These are phyloP conservation scores for Bryum argenteum DNA, from an alignment of 225 moss, liverwort and hornwort genomes.

Conservation along the genomic window DNA sequence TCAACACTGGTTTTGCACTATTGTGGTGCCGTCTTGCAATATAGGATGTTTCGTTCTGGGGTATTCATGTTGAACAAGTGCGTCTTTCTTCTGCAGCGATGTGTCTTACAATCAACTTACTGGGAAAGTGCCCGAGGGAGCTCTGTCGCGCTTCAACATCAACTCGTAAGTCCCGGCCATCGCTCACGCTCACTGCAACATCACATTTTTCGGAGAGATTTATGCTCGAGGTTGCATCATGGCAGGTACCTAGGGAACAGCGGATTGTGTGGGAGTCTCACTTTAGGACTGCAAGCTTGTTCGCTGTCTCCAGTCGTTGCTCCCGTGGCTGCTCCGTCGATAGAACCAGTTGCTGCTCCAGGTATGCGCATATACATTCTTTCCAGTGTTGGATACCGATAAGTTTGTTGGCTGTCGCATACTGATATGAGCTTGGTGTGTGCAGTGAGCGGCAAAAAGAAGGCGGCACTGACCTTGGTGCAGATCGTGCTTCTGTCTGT, in stretches of 20 bases:
- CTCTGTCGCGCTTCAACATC: slow-evolving; percentile 39
- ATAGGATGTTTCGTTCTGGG: no score
- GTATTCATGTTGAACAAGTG: background rate
- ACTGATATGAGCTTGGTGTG: background rate
- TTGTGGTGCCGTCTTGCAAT: no score
- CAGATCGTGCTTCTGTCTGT: slow-evolving; percentile 54
- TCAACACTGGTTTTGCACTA: no score
- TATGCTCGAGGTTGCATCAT: background rate
- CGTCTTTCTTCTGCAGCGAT: slow-evolving; percentile 24
- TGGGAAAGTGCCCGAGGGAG: slow-evolving; percentile 44
- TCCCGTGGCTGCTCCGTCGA: slow-evolving; percentile 21
- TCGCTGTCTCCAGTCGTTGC: slow-evolving; percentile 11
- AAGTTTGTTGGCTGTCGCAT: background rate
- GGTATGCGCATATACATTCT: slow-evolving; percentile 19
- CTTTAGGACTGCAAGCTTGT: slow-evolving; percentile 33
- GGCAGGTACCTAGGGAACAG: slow-evolving; percentile 36
- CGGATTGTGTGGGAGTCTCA: slow-evolving; percentile 30
- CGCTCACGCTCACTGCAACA: background rate
- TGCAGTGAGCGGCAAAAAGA: slow-evolving; percentile 30
- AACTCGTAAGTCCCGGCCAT: slow-evolving; percentile 37
- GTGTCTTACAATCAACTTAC: slow-evolving; percentile 41
- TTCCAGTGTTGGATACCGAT: no score
- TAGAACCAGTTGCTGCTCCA: slow-evolving; percentile 18
- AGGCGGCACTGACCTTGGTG: slow-evolving; percentile 35
- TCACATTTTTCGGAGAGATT: no score